A percentile compares a stretch with the other conserved stretches of the same genome.
Evolutionary conservation across 768 basidiomycete genomes (phyloP).

Genomic region (Boletus insuetus): DNA sequence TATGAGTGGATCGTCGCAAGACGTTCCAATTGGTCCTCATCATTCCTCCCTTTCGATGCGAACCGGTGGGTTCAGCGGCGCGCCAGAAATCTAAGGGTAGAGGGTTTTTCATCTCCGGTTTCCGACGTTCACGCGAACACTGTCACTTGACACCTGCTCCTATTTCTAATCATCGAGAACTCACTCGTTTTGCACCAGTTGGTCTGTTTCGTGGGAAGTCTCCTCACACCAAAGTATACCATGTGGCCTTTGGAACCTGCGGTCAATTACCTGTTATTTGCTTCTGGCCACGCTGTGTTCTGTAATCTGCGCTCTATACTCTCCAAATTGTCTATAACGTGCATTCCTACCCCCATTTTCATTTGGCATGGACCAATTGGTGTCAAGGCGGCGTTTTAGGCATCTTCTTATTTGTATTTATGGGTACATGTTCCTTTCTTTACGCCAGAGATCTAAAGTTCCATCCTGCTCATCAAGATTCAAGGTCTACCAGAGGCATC

Average conservation of each 20-base stretch:
- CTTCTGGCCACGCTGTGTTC: not conserved
- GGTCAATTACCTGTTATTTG: not conserved
- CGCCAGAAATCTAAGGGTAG: slow-evolving; percentile 24
- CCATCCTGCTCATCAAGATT: no score
- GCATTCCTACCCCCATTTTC: not conserved
- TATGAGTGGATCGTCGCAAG: slow-evolving; percentile 3
- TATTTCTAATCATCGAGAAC: not conserved
- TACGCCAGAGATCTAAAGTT: no score
- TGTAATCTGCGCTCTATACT: not conserved
- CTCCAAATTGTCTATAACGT: not conserved
- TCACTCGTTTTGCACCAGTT: not conserved
- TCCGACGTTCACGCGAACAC: not conserved
- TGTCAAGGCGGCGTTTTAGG: no score
- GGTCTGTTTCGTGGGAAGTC: not conserved
- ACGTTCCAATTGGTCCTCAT: not conserved
- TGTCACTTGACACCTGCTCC: not conserved
- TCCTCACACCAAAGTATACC: no score
- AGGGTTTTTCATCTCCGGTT: not conserved
- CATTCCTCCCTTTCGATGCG: slow-evolving; percentile 11
- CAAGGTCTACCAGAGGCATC: no score
- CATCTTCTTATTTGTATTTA: no score
- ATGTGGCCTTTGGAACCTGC: not conserved
- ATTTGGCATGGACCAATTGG: no score
- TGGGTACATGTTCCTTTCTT: no score
- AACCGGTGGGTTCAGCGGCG: slow-evolving; percentile 19